Evolutionary conservation across 352 stramenopile genomes (phyloP).

Genomic region (Elongisporangium senticosum): DNA sequence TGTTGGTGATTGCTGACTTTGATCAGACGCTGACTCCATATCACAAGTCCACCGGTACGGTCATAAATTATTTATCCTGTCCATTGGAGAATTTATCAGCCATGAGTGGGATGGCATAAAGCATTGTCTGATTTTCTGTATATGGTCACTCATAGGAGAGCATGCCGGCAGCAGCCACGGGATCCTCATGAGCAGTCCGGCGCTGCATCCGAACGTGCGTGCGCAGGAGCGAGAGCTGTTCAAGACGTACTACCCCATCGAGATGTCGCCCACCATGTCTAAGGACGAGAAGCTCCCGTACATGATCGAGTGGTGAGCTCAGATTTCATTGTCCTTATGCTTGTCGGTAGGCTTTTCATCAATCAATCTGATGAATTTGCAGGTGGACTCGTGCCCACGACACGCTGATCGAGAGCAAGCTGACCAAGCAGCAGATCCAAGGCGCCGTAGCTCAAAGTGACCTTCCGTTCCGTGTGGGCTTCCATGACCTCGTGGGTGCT

Average conservation of each 20-base stretch:
- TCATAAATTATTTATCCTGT: too few species aligned
- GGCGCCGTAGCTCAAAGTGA: slow-evolving; percentile 26
- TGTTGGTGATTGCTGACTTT: slow-evolving; percentile 75
- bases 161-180: slow-evolving; percentile 11
- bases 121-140: too few species aligned
- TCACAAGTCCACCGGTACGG: slow-evolving; percentile 20
- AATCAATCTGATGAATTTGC: neutral
- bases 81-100: too few species aligned
- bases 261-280: slow-evolving; percentile 50
- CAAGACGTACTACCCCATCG: slow-evolving; percentile 57
- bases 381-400: slow-evolving; percentile 30
- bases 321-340: too few species aligned
- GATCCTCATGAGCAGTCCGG: slow-evolving; percentile 18
- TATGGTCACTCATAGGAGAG: too few species aligned
- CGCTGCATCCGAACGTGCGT: slow-evolving; percentile 18
- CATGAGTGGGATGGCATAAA: too few species aligned
- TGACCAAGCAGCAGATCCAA: slow-evolving; percentile 34
- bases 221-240: slow-evolving; percentile 42
- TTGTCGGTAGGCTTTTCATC: too few species aligned
- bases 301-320: slow-evolving; percentile 46
- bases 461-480: slow-evolving; percentile 37
- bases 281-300: slow-evolving; percentile 60
- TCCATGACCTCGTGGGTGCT: slow-evolving; percentile 36
- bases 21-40: slow-evolving; percentile 66
- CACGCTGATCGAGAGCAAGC: slow-evolving; percentile 44